Conservation (phyloP, 176 grass and related monocot species). For the Eleusine indica region DNA sequence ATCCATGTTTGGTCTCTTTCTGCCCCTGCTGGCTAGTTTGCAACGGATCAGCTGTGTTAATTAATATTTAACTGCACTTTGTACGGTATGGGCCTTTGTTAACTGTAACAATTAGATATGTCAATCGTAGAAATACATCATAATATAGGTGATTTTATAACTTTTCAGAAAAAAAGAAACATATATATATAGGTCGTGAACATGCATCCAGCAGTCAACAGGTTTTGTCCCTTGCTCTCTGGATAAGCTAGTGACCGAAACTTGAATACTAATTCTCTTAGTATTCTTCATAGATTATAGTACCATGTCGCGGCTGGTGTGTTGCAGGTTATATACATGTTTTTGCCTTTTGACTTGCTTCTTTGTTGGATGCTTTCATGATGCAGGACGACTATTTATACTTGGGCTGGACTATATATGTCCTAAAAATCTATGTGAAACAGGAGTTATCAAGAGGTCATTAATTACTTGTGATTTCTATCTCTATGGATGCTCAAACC, state of each 20-base stretch:
- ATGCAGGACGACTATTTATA: background rate
- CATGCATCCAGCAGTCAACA: background rate
- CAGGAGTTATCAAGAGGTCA: background rate
- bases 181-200: background rate
- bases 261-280: background rate
- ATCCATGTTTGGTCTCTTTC: conserved; percentile 10
- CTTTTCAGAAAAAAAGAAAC: background rate
- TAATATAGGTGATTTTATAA: background rate
- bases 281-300: background rate
- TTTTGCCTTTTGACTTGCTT: no score
- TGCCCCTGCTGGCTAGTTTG: background rate
- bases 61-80: background rate
- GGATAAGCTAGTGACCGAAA: background rate
- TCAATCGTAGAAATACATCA: background rate
- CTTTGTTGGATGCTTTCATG: no score
- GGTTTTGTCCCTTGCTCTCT: background rate
- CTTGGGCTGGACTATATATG: background rate
- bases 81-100: background rate
- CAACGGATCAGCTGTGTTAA: background rate
- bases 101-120: background rate
- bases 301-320: background rate
- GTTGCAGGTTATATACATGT: background rate
- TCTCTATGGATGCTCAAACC: background rate
- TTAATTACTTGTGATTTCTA: background rate
- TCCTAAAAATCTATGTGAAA: background rate